A percentile compares a stretch with the other conserved stretches of the same genome.
Conservation (phyloP, 306 rosid species). For the Quercus cerris region DNA sequence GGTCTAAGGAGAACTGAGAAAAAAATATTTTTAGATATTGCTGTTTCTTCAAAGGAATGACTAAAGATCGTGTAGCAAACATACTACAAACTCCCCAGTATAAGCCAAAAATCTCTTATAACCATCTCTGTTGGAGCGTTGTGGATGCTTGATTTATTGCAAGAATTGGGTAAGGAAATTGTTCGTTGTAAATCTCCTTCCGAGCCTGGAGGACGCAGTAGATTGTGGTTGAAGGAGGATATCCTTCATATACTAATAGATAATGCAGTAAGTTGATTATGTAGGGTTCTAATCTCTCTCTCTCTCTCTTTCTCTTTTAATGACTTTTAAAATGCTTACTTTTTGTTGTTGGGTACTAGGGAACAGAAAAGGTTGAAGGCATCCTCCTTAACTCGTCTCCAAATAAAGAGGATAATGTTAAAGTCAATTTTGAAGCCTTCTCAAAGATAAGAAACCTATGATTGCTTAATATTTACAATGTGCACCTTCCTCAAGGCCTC, state of each 20-base stretch:
- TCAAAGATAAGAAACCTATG: neutral
- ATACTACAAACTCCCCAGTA: neutral
- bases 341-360: no score
- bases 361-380: no score
- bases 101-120: neutral
- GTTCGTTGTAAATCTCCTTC: neutral
- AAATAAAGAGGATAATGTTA: no score
- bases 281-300: no score
- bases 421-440: neutral
- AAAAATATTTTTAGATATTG: neutral
- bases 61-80: neutral
- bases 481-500: no score
- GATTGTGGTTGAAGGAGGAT: neutral
- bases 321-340: no score
- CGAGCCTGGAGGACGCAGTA: neutral
- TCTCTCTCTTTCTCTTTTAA: no score
- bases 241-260: neutral
- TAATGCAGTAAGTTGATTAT: neutral
- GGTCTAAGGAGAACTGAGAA: neutral
- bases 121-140: neutral
- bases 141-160: neutral
- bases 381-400: rapidly evolving
- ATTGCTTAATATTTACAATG: no score
- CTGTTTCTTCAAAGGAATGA: neutral
- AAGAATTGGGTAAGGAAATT: conserved; percentile 9